Conservation (phyloP, 2,329 filamentous ascomycete genomes). For the Rhexocercosporidium sp. region DNA sequence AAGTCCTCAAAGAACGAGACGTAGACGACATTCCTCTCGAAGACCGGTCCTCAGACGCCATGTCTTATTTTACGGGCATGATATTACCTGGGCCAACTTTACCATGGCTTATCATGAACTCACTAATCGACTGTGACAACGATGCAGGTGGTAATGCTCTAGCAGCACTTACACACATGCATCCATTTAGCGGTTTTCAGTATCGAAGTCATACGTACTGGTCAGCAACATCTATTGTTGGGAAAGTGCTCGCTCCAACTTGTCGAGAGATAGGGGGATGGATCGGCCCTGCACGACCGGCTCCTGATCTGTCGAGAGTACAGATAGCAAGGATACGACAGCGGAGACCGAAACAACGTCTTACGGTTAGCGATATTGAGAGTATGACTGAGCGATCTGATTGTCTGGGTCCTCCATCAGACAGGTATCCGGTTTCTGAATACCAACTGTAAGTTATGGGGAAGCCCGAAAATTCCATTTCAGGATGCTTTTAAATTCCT, state of each 20-base stretch:
- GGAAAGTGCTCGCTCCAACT: constrained; percentile 76
- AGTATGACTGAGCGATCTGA: constrained; percentile 72
- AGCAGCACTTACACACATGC: constrained; percentile 69
- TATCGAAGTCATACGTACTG: constrained; percentile 81
- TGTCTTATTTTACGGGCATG: constrained; percentile 79
- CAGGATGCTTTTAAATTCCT: too few relatives aligned
- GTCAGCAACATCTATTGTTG: constrained; percentile 73
- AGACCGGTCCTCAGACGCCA: constrained; percentile 69
- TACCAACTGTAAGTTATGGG: constrained; percentile 56
- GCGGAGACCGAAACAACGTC: constrained; percentile 58
- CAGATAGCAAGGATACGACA: constrained; percentile 74
- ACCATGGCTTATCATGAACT: constrained; percentile 79
- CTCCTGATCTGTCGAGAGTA: constrained; percentile 67
- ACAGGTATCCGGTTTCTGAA: constrained; percentile 68
- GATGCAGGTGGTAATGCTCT: constrained; percentile 68
- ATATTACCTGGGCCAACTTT: constrained; percentile 73
- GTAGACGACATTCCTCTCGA: constrained; percentile 60
- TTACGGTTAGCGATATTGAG: constrained; percentile 64
- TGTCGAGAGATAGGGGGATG: constrained; percentile 74
- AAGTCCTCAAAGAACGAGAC: constrained; percentile 61
- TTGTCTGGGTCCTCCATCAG: constrained; percentile 67
- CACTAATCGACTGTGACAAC: constrained; percentile 75
- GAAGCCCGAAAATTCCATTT: too few relatives aligned
- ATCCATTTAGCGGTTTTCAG: constrained; percentile 75
- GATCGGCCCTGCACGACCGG: constrained; percentile 74